Evolutionary conservation across 257 asterid genomes (phyloP).

Genomic region (Scutellaria minor): DNA sequence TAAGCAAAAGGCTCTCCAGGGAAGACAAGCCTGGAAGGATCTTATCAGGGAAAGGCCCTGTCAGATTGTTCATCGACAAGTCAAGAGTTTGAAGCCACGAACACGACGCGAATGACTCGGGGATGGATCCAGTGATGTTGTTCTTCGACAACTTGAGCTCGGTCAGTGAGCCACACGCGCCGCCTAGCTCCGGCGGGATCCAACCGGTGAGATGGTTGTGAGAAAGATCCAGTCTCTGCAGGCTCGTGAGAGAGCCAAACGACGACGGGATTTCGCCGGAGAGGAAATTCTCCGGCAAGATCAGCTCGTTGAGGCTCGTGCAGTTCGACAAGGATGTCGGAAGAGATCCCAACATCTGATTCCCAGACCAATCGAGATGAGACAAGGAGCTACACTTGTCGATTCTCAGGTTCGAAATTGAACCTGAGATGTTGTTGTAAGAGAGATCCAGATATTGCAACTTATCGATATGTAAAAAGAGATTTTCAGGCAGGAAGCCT

Average conservation of each 20-base stretch:
- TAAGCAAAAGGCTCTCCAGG: slow-evolving; percentile 62
- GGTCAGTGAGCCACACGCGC: slow-evolving; percentile 57
- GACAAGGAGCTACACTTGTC: slow-evolving; percentile 65
- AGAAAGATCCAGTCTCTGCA: slow-evolving; percentile 81
- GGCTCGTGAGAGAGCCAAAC: slow-evolving; percentile 60
- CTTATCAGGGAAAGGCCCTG: slow-evolving; percentile 77
- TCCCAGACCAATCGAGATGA: slow-evolving; percentile 77
- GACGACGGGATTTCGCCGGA: slow-evolving; percentile 68
- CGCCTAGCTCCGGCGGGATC: slow-evolving; percentile 80
- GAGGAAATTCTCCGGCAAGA: slow-evolving; percentile 57
- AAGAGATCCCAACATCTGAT: slow-evolving; percentile 58
- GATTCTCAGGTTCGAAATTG: slow-evolving; percentile 54
- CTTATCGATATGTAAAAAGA: slow-evolving; percentile 55
- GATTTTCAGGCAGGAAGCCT: slow-evolving; percentile 60
- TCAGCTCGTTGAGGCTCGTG: slow-evolving; percentile 58
- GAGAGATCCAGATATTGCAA: slow-evolving; percentile 72
- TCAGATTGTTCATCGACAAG: slow-evolving; percentile 70
- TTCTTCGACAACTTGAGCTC: slow-evolving; percentile 78
- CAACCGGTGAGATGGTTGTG: slow-evolving; percentile 79
- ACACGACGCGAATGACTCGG: slow-evolving; percentile 67
- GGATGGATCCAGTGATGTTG: slow-evolving; percentile 83
- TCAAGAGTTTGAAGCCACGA: slow-evolving; percentile 68
- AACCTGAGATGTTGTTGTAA: slow-evolving; percentile 76
- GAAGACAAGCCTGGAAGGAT: slow-evolving; percentile 60
- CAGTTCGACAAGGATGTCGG: slow-evolving; percentile 74